Conservation (phyloP, 1,139 yeast genomes). For the Chernovozyma sophiae-reginae region DNA sequence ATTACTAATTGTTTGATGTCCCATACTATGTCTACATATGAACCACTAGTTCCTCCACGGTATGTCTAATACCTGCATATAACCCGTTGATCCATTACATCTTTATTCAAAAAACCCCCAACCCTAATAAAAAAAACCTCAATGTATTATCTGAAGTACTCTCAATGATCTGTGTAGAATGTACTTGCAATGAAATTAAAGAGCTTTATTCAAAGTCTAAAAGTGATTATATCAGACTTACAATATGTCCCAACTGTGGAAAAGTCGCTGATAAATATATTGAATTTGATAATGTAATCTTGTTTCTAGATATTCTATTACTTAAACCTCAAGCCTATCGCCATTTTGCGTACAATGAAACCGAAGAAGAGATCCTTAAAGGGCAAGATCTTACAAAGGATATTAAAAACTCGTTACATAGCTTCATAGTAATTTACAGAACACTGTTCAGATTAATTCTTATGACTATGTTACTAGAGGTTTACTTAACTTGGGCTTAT, state of each 20-base stretch:
- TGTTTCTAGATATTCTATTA: slow-evolving; percentile 78
- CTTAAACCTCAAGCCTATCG: slow-evolving; percentile 87
- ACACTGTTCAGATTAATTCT: slow-evolving; percentile 49
- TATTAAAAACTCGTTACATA: slow-evolving; percentile 1
- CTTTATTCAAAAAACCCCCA: too few species aligned
- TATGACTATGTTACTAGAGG: slow-evolving; percentile 77
- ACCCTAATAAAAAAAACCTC: too few species aligned
- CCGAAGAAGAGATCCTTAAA: slow-evolving; percentile 31
- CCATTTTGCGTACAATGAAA: slow-evolving; percentile 76
- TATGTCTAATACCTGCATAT: too few species aligned
- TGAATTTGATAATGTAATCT: slow-evolving; percentile 80
- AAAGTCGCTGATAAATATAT: slow-evolving; percentile 85
- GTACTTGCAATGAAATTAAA: slow-evolving; percentile 56
- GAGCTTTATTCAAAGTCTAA: slow-evolving; percentile 70
- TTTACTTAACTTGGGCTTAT: slow-evolving; percentile 87
- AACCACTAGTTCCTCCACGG: too few species aligned
- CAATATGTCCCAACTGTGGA: slow-evolving; percentile 72
- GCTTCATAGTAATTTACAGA: slow-evolving; percentile 14
- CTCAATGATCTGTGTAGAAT: slow-evolving; percentile 84
- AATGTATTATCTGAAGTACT: not conserved
- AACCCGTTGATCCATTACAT: too few species aligned
- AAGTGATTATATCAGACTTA: slow-evolving; percentile 72
- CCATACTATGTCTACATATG: too few species aligned
- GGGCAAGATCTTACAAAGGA: not conserved
- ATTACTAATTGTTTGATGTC: not conserved